Percentiles rank a stretch among this genome's conserved stretches.
Conservation (phyloP, 2,329 filamentous ascomycete genomes). For the Alternaria novae-zelandiae region DNA sequence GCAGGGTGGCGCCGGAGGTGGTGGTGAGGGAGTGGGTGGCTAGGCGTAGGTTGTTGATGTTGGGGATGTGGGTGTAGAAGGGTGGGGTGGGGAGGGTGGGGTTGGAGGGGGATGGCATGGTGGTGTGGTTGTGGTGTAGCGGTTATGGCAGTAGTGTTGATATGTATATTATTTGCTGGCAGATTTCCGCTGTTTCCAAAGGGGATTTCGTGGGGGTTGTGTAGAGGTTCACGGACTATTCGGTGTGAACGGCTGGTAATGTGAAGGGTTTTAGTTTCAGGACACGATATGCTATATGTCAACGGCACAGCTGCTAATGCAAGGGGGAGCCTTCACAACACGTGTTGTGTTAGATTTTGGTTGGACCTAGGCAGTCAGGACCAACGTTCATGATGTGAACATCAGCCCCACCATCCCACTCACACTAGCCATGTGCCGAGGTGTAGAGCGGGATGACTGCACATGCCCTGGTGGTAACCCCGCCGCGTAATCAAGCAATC, state of each 20-base stretch:
- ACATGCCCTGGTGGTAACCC: background rate
- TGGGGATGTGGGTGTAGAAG: conserved; percentile 39
- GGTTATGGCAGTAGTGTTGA: background rate
- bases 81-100: conserved; percentile 34
- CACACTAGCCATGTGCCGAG: background rate
- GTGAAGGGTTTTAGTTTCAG: background rate
- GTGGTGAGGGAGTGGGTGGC: conserved; percentile 33
- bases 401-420: background rate
- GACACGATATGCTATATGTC: background rate
- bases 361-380: background rate
- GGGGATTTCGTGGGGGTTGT: background rate
- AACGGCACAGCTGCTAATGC: background rate
- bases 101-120: background rate
- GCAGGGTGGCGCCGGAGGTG: conserved; percentile 50
- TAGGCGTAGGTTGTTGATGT: conserved; percentile 47
- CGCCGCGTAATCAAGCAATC: background rate
- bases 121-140: background rate
- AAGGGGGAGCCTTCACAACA: background rate
- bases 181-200: background rate
- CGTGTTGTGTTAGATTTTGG: background rate
- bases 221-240: background rate
- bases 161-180: background rate
- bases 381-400: background rate
- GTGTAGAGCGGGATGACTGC: background rate
- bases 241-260: background rate